phyloP scores from a whole-genome alignment of 306 rosid genomes.

The Arachis hypogaea region DNA sequence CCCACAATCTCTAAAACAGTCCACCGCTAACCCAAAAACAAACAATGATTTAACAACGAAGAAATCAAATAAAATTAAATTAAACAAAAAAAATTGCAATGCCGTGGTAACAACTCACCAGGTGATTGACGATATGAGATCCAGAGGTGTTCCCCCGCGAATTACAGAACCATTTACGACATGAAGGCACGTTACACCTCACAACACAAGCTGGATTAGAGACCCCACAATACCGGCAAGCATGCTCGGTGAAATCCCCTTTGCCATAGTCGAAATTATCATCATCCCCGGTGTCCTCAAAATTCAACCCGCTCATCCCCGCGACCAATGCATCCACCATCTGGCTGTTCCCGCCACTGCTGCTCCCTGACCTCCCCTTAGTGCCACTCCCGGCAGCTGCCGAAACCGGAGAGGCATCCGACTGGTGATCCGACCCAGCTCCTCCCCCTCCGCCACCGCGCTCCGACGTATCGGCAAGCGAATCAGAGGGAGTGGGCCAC shows the following conservation, averaged over 20 bases:
- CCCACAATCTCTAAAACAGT: constrained; percentile 3
- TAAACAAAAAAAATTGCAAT: no score
- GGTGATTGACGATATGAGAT: constrained; percentile 96
- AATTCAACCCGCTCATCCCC: constrained; percentile 94
- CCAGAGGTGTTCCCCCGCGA: constrained; percentile 98
- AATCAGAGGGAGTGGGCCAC: constrained; percentile 97
- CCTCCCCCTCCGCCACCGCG: constrained; percentile 58
- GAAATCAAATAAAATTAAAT: no score
- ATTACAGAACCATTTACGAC: constrained; percentile 99
- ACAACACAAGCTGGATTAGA: constrained; percentile 97
- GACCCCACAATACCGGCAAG: constrained; percentile 96
- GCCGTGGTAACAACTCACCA: constrained; percentile 56
- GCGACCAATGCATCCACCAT: constrained; percentile 76
- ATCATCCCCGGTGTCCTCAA: constrained; percentile 93
- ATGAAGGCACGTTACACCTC: constrained; percentile 96
- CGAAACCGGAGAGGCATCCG: constrained; percentile 92
- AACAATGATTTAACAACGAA: background rate
- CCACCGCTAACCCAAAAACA: constrained; percentile 22
- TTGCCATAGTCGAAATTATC: constrained; percentile 79
- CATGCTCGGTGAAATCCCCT: constrained; percentile 95
- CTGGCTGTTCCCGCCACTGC: constrained; percentile 65
- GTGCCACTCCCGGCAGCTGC: constrained; percentile 75
- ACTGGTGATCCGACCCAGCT: constrained; percentile 74
- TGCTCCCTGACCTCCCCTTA: constrained; percentile 63
- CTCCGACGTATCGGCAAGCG: constrained; percentile 72